Evolutionary conservation across 495 filamentous ascomycete genomes (phyloP).

Genomic region (Talaromyces trachyspermus): DNA sequence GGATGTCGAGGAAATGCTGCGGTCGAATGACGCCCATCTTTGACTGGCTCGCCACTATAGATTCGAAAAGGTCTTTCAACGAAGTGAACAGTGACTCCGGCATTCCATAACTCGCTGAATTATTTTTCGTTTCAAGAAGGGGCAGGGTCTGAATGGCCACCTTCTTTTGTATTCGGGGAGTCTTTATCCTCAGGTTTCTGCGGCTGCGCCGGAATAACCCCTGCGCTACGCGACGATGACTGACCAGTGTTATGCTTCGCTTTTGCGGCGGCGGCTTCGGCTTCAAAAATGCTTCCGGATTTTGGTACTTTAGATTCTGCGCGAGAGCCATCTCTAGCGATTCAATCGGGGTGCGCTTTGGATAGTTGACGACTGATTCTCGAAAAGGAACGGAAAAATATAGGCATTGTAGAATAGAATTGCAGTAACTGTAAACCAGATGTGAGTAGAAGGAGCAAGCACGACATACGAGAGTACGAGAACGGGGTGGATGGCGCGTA

Average conservation of each 20-base stretch:
- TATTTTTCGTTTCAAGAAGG: constrained; percentile 73
- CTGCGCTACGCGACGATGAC: constrained; percentile 37
- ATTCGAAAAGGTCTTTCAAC: constrained; percentile 93
- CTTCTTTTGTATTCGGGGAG: constrained; percentile 97
- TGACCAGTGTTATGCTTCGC: constrained; percentile 28
- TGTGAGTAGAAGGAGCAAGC: background rate
- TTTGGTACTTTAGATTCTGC: constrained; percentile 41
- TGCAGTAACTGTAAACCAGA: constrained; percentile 68
- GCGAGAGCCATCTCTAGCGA: constrained; percentile 40
- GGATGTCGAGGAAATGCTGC: constrained; percentile 84
- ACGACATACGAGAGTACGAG: background rate
- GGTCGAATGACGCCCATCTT: constrained; percentile 90
- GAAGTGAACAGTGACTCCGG: constrained; percentile 88
- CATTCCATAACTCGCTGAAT: constrained; percentile 79
- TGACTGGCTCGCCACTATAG: constrained; percentile 71
- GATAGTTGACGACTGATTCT: constrained; percentile 90
- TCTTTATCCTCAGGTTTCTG: constrained; percentile 76
- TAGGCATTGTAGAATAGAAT: constrained; percentile 94
- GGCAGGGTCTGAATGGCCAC: constrained; percentile 81
- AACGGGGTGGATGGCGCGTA: no score
- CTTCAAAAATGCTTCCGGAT: constrained; percentile 32
- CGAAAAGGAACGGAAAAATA: constrained; percentile 94
- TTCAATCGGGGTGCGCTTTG: constrained; percentile 54
- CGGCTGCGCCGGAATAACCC: constrained; percentile 43
- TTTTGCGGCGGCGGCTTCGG: constrained; percentile 37